Evolutionary conservation across 176 grass and related monocot species (phyloP).

Genomic region (Hordeum vulgare): MorexV3_pseudomolecules_assembly NC_058518.1:436731713-436732212

Average conservation of each 20-base stretch:
- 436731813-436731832: conserved; percentile 78
- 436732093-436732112: not conserved
- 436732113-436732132: not conserved
- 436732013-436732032: not conserved
- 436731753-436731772: conserved; percentile 63
- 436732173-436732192: conserved; percentile 17
- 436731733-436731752: conserved; percentile 80
- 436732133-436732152: not conserved
- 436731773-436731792: conserved; percentile 76
- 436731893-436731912: not conserved
- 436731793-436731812: conserved; percentile 63
- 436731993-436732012: not conserved
- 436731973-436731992: not conserved
- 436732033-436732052: not conserved
- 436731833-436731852: conserved; percentile 84
- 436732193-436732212: conserved; percentile 68
- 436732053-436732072: not conserved
- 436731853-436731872: conserved; percentile 66
- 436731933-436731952: not conserved
- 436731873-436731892: not conserved
- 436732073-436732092: not conserved
- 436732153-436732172: not conserved
- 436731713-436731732: conserved; percentile 84
- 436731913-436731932: not conserved
- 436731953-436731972: not conserved